A percentile compares a stretch with the other conserved stretches of the same genome.
Conservation (phyloP, 2,329 filamentous ascomycete genomes). For the Magnaporthales sp. region DNA sequence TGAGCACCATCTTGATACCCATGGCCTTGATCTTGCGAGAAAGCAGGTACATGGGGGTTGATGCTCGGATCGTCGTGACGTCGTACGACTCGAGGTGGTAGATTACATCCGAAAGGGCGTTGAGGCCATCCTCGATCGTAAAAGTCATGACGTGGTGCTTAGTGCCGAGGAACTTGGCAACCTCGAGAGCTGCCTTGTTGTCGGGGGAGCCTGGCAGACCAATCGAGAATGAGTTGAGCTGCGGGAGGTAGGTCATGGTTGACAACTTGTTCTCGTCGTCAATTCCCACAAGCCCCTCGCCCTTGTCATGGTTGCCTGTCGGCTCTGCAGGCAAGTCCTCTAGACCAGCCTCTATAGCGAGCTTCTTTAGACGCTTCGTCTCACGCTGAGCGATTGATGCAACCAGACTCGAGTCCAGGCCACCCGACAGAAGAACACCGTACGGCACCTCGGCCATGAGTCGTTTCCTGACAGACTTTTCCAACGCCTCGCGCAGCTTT, state of each 20-base stretch:
- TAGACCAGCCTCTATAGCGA: conserved; percentile 40
- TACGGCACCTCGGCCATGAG: conserved; percentile 99
- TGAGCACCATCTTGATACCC: conserved; percentile 99
- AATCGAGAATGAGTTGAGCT: conserved; percentile 98
- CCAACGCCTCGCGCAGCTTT: conserved; percentile 69
- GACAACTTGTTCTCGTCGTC: conserved; percentile 86
- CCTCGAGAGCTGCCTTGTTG: conserved; percentile 82
- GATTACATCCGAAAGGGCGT: conserved; percentile 95
- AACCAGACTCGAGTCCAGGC: conserved; percentile 90
- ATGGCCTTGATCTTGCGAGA: conserved; percentile 99
- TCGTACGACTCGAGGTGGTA: conserved; percentile 97
- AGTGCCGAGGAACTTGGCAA: conserved; percentile 93
- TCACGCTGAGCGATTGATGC: conserved; percentile 94
- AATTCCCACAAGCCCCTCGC: conserved; percentile 79
- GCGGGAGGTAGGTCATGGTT: conserved; percentile 82
- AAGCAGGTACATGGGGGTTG: conserved; percentile 96
- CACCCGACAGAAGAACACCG: conserved; percentile 89
- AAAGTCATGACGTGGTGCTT: conserved; percentile 98
- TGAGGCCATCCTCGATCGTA: conserved; percentile 92
- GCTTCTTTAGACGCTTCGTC: conserved; percentile 66
- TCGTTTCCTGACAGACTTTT: conserved; percentile 88
- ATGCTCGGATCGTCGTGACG: conserved; percentile 96
- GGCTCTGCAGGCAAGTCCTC: conserved; percentile 33
- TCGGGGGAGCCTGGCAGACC: conserved; percentile 89
- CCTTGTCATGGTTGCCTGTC: conserved; percentile 45